Evolutionary conservation across 2,329 filamentous ascomycete genomes (phyloP), one percentile per base, ranked within the genome.

Genomic region (Cercospora sp.): DNA sequence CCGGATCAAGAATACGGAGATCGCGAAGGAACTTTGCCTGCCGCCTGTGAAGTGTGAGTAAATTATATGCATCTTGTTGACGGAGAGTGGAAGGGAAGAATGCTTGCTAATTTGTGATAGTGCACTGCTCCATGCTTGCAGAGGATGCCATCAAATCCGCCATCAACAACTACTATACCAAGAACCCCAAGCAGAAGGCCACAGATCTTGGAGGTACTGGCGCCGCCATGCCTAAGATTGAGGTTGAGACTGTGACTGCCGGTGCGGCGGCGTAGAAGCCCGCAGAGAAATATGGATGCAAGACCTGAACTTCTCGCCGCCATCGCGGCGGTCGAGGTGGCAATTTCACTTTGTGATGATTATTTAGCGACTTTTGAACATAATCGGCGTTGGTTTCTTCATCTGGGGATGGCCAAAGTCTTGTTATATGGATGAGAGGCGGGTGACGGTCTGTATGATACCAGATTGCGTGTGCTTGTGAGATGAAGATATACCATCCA

Each of bases 1-100:
- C 64, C 90, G 91, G 83, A 92, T 99, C 75, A 91, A 93, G 84
- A 99, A 99, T 83, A 97, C 94, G 3, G 94, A 99, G 82, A 99
- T 99, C 78, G 95, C 95, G 42, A 96, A 96, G 85, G 96, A 99
- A 83, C 85, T 97, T 66, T 95, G 92, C 78, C 82, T 95, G 77
- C 93, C 92, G 39, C 92, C 93, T 69, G 92, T 96, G 61, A 96
- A 96, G 84, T 82, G 91, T 93, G 83, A 81, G 90, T 88, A n/a
- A n/a, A n/a, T n/a, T n/a, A n/a, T n/a, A n/a, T n/a, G n/a, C n/a
- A 51, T 26, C 18, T 18, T 1, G n/a, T 36, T n/a, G 5, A 23
- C 12, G 20, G 45, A 51, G n/a, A 31, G 33, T 48, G 10, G 9
- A 9, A 10, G 3, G 30, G 9, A 31, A 31, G 9, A 31, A 31